Evolutionary conservation across 148 eudicot genomes (phyloP), one percentile per base, ranked within the genome.

Genomic region (Chenopodium album): DNA sequence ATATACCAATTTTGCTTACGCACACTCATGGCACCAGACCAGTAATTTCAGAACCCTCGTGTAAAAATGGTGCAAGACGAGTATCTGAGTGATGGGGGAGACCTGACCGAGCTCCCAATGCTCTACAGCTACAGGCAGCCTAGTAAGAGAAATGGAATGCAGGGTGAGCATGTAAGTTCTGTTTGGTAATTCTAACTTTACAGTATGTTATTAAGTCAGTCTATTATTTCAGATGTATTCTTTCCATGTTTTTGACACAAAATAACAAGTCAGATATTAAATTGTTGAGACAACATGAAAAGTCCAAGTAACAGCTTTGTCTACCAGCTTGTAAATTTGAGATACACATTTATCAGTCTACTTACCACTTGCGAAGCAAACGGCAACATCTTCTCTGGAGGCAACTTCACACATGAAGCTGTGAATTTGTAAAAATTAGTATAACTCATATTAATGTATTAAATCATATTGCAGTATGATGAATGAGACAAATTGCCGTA

Each of bases 291-390:
- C 62, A 2, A 29, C 11, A 19, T 29, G 71, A 67, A 32, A 5
- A 14, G 32, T 7, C 46, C 23, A 66, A 60, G 14, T 70, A 50
- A 22, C 12, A 10, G 41, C 26, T 48, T 34, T 8, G 23, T 23
- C 23, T 23, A 23, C 23, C 23, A 23, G 23, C 23, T 23, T 23
- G 23, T 23, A 23, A 23, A 23, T 23, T 23, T 23, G 23, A 23
- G 23, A 23, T 23, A 23, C 23, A 23, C 23, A 23, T 23, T 23
- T 23, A 23, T 23, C 23, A 23, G 23, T 75, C 44, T 56, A 87
- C 93, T 89, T 77, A 96, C 98, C 85, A 94, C 99, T 92, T 87
- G 93, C 78, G 98, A 78, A 76, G 99, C 97, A 80, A 96, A 96
- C 6, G 98, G 93, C 90, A 96, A 81, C 99, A 96, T 91, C 79